Evolutionary conservation across 768 basidiomycete genomes (phyloP), one percentile per base, ranked within the genome.

Genomic region (Mrakia hoshinonis): DNA sequence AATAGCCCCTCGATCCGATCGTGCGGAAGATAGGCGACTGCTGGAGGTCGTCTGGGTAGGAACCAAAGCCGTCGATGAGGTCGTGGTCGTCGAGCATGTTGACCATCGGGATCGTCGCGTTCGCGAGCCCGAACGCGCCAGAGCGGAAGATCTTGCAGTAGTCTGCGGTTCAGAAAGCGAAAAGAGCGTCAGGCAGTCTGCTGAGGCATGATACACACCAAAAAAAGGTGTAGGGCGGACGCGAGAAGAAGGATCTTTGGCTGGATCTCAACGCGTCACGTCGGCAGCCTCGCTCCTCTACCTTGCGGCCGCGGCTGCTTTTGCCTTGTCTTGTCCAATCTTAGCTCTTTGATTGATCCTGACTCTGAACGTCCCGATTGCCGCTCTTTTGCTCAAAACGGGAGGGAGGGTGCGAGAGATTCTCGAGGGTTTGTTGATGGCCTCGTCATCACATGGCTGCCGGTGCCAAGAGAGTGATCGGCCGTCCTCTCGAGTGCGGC

Each of bases 61-160:
- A 36, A 10, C 72, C 60, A 49, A 64, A 73, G 9, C 74, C 89
- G 92, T 87, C 87, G 68, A 78, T 77, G 61, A 80, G 63, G 70
- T 81, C 81, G 29, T 26, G 48, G 46, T 22, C 24, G 7, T 29
- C 46, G 29, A 34, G 11, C 47, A 46, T 29, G 31, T 36, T 69
- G 18, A 46, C 73, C 61, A 83, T 90, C 73, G 80, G 94, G 87
- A 97, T 94, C 20, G 89, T 86, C 74, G 89, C 87, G 77, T 95
- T 96, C 11, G 93, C 92, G 67, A 90, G 83, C 0, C 91, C 90
- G 79, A 95, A 97, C 0, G 91, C 92, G 7, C 92, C 92, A 66
- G 86, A 86, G 72, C 92, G 85, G 81, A 95, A 97, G 58, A 83
- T 79, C 63, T 88, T 84, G 76, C 92, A 95, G 79, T 96, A 96